phyloP scores from a whole-genome alignment of 2,329 filamentous ascomycete genomes.

The Colletotrichum theobromicola region DNA sequence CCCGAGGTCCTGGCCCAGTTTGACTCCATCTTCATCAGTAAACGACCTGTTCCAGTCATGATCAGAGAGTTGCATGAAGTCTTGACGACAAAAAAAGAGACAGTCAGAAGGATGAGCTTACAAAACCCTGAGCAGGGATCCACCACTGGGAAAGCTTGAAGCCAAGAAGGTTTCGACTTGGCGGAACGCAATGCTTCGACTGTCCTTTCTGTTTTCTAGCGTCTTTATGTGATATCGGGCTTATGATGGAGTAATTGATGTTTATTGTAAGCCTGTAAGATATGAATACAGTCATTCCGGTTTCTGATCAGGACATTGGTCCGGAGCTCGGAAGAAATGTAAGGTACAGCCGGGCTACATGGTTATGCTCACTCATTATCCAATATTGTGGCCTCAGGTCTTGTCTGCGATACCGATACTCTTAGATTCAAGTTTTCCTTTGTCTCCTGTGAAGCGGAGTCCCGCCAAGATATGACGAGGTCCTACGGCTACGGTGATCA shows the following conservation, averaged over 20 bases:
- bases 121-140: not conserved
- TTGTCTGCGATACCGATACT: no score
- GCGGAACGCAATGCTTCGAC: not conserved
- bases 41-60: not conserved
- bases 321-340: not conserved
- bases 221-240: rapidly evolving
- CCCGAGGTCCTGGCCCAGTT: not conserved
- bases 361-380: not conserved
- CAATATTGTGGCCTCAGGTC: not conserved
- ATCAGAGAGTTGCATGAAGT: slow-evolving; percentile 10
- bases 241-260: not conserved
- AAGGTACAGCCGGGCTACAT: not conserved
- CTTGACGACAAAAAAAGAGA: slow-evolving; percentile 3
- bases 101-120: slow-evolving; percentile 2
- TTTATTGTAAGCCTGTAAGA: not conserved
- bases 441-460: not conserved
- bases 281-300: not conserved
- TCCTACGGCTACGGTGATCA: not conserved
- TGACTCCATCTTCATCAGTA: slow-evolving; percentile 1
- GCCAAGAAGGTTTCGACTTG: not conserved
- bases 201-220: not conserved
- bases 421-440: not conserved
- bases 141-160: not conserved
- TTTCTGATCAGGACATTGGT: not conserved
- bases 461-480: not conserved